Evolutionary conservation across 257 asterid species (phyloP).

Genomic region (Solanum raphanifolium): DNA sequence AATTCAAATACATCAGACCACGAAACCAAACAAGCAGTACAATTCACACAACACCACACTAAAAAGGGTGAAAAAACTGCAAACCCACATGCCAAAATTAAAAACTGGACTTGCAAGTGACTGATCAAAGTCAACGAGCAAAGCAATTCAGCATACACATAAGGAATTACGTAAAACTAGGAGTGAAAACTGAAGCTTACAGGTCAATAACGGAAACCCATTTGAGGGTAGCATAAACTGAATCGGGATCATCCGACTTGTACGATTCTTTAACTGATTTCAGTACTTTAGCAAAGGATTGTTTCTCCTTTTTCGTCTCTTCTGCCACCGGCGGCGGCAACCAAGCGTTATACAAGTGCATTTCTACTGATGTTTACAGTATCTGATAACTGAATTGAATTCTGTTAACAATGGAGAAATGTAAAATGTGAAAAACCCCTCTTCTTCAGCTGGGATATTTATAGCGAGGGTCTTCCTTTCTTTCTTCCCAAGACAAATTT

Average conservation of each 20-base stretch:
- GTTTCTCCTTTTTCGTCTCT: conserved; percentile 69
- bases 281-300: conserved; percentile 69
- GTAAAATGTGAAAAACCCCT: not conserved
- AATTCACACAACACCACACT: not conserved
- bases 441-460: not conserved
- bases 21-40: not conserved
- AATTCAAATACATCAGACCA: not conserved
- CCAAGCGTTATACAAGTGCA: conserved; percentile 98
- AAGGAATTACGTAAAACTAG: not conserved
- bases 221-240: conserved; percentile 83
- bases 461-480: conserved; percentile 19
- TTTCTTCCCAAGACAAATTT: conserved; percentile 53
- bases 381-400: not conserved
- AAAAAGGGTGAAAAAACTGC: not conserved
- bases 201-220: conserved; percentile 84
- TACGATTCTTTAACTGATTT: conserved; percentile 58
- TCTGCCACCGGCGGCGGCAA: conserved; percentile 98
- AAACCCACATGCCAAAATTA: not conserved
- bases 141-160: not conserved
- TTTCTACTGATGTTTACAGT: conserved; percentile 2
- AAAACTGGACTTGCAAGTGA: not conserved
- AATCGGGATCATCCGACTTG: conserved; percentile 70
- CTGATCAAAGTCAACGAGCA: conserved; percentile 1
- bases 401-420: not conserved
- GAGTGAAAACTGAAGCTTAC: conserved; percentile 34